Evolutionary conservation across 2,329 filamentous ascomycete species (phyloP), one percentile per base, ranked within the genome.

Genomic region (Lachnellula suecica): DNA sequence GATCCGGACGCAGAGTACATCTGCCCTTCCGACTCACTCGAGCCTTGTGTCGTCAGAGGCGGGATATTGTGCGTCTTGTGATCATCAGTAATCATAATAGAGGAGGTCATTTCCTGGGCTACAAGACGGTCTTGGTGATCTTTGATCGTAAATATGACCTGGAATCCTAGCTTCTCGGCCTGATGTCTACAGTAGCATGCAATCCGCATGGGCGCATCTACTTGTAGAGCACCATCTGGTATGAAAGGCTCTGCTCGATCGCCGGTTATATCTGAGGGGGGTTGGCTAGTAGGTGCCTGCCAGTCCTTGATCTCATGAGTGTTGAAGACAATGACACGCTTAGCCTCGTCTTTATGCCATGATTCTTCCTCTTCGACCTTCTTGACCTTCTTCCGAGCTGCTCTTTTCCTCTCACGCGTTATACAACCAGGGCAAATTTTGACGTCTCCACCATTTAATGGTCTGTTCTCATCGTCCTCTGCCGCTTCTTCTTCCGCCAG

Each of bases 131-230:
- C 88, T 58, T 83, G 75, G 65, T 83, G 83, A 70, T 97, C 90
- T 67, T 92, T 96, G 65, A 99, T 79, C 1, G 93, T 97, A 71
- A 97, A 96, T 58, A 99, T 96, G 63, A 97, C 91, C 58, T 81
- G 78, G 71, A 97, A 99, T 2, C 93, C 93, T 60, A 87, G 77
- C 74, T 97, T 97, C 72, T 97, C 94, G 54, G 88, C 85, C 63
- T 97, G 93, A 68, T 99, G 93, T 19, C 93, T 85, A 72, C 93
- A 97, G 71, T 97, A 99, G 70, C 93, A 99, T 22, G 92, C 91
- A 64, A 99, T 97, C 9, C 93, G 87, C 92, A 97, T 96, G 0
- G 91, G 91, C 2, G 90, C 84, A 60, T 92, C 87, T 20, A 96
- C 85, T 65, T 91, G 87, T 75, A 90, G 84, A 6, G 87, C 82